These are phyloP conservation scores for Neonectria coccinea DNA, from an alignment of 2,329 filamentous ascomycete species.

Conservation along the genomic window DNA sequence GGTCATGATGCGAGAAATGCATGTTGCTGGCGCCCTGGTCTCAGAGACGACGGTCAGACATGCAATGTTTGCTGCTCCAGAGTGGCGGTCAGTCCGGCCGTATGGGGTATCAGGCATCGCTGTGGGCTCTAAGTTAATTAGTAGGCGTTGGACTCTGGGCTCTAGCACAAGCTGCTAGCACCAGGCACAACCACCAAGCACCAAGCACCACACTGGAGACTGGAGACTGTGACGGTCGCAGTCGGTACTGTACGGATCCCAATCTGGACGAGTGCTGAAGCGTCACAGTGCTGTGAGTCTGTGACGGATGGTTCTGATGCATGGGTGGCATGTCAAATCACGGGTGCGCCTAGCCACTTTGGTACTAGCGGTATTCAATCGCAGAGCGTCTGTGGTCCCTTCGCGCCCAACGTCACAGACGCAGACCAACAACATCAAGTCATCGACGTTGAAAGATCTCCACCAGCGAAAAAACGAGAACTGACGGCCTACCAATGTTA, in stretches of 20 bases:
- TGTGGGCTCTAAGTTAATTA: no score
- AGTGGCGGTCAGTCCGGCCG: conserved; percentile 42
- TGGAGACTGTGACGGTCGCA: conserved; percentile 30
- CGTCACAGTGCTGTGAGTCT: conserved; percentile 11
- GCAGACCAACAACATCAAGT: conserved; percentile 36
- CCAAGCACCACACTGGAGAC: neutral
- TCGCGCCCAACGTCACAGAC: conserved; percentile 27
- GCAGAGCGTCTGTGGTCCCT: conserved; percentile 28
- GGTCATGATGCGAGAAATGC: conserved; percentile 41
- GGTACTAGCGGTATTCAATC: conserved; percentile 33
- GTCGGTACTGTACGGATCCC: conserved; percentile 15
- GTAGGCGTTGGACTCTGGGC: neutral
- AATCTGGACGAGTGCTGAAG: conserved; percentile 6
- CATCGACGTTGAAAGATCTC: conserved; percentile 30
- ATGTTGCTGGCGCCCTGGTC: conserved; percentile 27
- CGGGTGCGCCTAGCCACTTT: conserved; percentile 31
- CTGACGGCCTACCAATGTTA: conserved; percentile 12
- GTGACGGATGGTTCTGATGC: conserved; percentile 25
- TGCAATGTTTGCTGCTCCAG: conserved; percentile 28
- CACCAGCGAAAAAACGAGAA: conserved; percentile 36
- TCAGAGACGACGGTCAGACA: conserved; percentile 25
- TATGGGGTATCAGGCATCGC: neutral
- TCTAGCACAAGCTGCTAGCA: neutral
- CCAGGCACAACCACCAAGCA: conserved; percentile 7
- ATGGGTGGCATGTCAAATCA: conserved; percentile 38